Conservation (phyloP, 2,329 filamentous ascomycete species). For the Aureobasidium sp. region DNA sequence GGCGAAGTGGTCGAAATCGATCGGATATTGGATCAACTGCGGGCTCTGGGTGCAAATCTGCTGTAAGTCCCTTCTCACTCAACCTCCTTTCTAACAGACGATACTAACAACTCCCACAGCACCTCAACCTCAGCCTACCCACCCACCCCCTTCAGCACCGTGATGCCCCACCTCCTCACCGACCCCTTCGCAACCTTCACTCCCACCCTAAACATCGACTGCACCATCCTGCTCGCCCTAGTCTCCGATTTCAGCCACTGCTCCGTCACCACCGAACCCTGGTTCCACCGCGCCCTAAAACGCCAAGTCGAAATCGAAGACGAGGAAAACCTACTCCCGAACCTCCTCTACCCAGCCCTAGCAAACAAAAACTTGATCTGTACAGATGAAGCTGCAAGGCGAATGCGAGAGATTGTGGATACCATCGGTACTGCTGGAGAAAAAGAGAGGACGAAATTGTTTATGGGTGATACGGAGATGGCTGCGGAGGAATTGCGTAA, state of each 20-base stretch:
- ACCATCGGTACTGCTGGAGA: constrained; percentile 56
- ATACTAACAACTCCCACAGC: neutral
- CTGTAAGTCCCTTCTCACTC: neutral
- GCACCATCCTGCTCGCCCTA: constrained; percentile 62
- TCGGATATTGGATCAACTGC: constrained; percentile 47
- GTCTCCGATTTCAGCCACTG: constrained; percentile 65
- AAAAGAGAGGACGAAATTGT: constrained; percentile 48
- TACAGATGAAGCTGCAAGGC: constrained; percentile 54
- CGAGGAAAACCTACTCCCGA: constrained; percentile 50
- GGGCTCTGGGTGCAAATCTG: constrained; percentile 37
- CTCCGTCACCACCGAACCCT: constrained; percentile 37
- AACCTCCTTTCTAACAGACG: too few relatives aligned
- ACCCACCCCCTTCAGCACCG: constrained; percentile 17
- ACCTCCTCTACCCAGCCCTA: constrained; percentile 55
- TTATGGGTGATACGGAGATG: constrained; percentile 40
- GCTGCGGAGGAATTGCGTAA: neutral
- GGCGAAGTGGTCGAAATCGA: constrained; percentile 47
- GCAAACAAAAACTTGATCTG: constrained; percentile 50
- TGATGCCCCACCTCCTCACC: constrained; percentile 26
- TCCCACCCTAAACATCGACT: constrained; percentile 50
- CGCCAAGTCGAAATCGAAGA: constrained; percentile 58
- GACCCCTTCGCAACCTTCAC: constrained; percentile 31
- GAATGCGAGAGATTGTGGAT: constrained; percentile 57
- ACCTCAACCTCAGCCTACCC: constrained; percentile 16
- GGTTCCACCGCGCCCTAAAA: constrained; percentile 51